Evolutionary conservation across 2,329 filamentous ascomycete genomes (phyloP).

Genomic region (Aspergillus carbonarius): DNA sequence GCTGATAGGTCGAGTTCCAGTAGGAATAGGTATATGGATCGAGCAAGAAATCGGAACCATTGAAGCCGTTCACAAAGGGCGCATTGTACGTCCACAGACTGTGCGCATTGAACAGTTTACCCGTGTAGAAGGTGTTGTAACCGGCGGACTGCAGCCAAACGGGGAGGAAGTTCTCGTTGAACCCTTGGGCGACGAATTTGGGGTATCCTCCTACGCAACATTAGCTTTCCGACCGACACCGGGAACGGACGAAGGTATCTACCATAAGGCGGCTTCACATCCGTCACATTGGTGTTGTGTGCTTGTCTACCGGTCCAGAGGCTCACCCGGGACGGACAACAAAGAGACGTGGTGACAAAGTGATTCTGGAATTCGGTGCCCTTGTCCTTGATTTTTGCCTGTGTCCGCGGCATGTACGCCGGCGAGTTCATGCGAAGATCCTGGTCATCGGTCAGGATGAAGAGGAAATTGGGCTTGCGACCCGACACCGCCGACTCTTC

Average conservation of each 20-base stretch:
- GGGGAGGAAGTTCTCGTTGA: slow-evolving; percentile 51
- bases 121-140: slow-evolving; percentile 53
- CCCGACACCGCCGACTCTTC: slow-evolving; percentile 2
- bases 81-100: slow-evolving; percentile 48
- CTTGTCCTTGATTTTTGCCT: slow-evolving; percentile 56
- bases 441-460: slow-evolving; percentile 69
- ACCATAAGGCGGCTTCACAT: slow-evolving; percentile 55
- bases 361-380: slow-evolving; percentile 63
- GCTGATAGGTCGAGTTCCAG: slow-evolving; percentile 63
- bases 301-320: slow-evolving; percentile 66
- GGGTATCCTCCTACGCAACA: slow-evolving; percentile 41
- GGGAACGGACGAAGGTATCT: neutral
- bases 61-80: slow-evolving; percentile 31
- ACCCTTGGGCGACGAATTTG: slow-evolving; percentile 51
- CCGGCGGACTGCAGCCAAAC: slow-evolving; percentile 51
- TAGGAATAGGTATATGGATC: slow-evolving; percentile 62
- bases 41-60: slow-evolving; percentile 46
- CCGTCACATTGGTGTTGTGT: slow-evolving; percentile 71
- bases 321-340: slow-evolving; percentile 66
- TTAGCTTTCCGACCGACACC: neutral
- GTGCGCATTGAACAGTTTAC: slow-evolving; percentile 54
- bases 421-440: slow-evolving; percentile 62
- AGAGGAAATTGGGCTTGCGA: slow-evolving; percentile 58
- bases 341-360: slow-evolving; percentile 65
- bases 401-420: slow-evolving; percentile 59